These are phyloP conservation scores for Fusarium sp. DNA, from an alignment of 2,329 filamentous ascomycete species.

Conservation along the genomic window DNA sequence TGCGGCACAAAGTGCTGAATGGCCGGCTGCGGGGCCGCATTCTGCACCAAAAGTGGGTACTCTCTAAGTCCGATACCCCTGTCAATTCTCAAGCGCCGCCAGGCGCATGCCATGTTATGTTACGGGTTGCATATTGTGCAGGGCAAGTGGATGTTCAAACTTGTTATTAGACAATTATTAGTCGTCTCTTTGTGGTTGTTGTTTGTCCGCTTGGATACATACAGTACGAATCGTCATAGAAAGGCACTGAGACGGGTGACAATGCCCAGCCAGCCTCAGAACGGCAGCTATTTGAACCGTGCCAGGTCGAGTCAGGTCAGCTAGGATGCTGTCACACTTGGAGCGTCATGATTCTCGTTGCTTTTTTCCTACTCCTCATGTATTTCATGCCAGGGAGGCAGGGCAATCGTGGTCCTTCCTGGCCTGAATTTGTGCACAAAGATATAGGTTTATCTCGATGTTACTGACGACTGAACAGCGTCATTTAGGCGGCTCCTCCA, in stretches of 20 bases:
- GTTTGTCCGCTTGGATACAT: constrained; percentile 4
- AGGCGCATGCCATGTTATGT: constrained; percentile 36
- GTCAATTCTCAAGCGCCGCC: constrained; percentile 40
- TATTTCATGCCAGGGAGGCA: background rate
- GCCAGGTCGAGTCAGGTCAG: constrained; percentile 8
- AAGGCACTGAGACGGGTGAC: constrained; percentile 5
- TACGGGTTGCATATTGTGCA: constrained; percentile 41
- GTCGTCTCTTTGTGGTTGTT: constrained; percentile 33
- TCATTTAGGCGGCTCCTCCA: constrained; percentile 13
- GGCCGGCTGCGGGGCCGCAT: constrained; percentile 46
- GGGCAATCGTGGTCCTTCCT: background rate
- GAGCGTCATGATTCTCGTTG: background rate
- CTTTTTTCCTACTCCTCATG: background rate
- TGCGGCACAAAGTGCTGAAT: constrained; percentile 46
- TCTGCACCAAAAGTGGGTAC: constrained; percentile 11
- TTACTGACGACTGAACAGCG: constrained; percentile 10
- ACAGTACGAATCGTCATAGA: constrained; percentile 22
- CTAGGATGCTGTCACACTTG: background rate
- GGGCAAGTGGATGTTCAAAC: constrained; percentile 30
- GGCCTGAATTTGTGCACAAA: background rate
- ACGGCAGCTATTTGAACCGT: constrained; percentile 12
- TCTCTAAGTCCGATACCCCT: constrained; percentile 41
- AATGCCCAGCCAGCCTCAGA: constrained; percentile 12
- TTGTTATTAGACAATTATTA: constrained; percentile 38
- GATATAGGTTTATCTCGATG: background rate